Percentiles rank a stretch among this genome's conserved stretches.
These are phyloP conservation scores for Amaranthus cruentus DNA, from an alignment of 148 eudicot genomes.

Conservation along the genomic window DNA sequence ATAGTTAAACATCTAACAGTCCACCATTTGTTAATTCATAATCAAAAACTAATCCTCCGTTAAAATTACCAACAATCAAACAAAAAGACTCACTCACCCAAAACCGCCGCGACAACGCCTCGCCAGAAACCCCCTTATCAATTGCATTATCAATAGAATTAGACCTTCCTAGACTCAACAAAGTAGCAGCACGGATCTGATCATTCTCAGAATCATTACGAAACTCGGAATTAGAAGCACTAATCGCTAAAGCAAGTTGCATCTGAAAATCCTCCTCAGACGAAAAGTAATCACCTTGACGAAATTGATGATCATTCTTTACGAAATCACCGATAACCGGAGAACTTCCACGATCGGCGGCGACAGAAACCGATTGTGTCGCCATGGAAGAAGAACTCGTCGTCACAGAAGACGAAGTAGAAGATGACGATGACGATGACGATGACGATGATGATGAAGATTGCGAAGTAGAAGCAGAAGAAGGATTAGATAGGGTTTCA, in stretches of 20 bases:
- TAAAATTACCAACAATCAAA: neutral
- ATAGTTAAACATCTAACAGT: neutral
- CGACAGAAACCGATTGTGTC: neutral
- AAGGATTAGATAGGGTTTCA: conserved; percentile 34
- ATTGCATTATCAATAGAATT: conserved; percentile 22
- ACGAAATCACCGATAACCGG: conserved; percentile 3
- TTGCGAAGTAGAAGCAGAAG: conserved; percentile 13
- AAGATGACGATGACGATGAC: neutral
- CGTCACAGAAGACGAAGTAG: neutral
- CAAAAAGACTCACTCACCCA: conserved; percentile 51
- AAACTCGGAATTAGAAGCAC: conserved; percentile 64
- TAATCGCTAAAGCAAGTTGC: conserved; percentile 88
- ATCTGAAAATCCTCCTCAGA: conserved; percentile 96
- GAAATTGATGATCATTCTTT: neutral
- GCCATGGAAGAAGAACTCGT: neutral
- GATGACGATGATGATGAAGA: neutral
- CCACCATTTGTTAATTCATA: neutral
- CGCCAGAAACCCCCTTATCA: conserved; percentile 43
- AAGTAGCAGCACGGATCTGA: conserved; percentile 53
- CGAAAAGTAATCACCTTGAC: conserved; percentile 47
- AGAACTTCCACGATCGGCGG: conserved; percentile 12
- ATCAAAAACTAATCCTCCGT: conserved; percentile 4
- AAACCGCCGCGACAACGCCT: conserved; percentile 65
- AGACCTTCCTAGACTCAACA: conserved; percentile 39
- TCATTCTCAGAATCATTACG: conserved; percentile 40